Evolutionary conservation across 83 land plant species (phyloP), one percentile per base, ranked within the genome.

Genomic region (Diphasiastrum complanatum): DNA sequence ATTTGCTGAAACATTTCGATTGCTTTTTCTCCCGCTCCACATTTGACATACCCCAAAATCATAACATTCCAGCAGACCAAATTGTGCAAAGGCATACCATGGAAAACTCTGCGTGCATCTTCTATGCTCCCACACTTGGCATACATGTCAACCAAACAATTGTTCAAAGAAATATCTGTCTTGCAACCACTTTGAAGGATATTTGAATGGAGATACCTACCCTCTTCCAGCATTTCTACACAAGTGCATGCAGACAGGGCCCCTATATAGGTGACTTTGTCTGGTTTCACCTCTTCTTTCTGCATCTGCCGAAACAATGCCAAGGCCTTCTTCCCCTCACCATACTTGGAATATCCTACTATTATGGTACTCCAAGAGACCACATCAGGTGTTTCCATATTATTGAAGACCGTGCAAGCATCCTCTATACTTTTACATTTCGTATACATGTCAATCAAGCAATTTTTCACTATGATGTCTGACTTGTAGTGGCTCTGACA

Each of bases 331-430:
- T 4, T 14, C 1, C 34, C 16, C 30, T 64, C 33, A 4, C 61
- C 69, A 18, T 33, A 54, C 22, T 33, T 24, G 37, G 48, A 65
- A 67, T 56, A 63, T n/a, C 69, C 80, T 0, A 65, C 67, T 27
- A 81, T 73, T 65, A 77, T 46, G 12, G 78, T 66, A 2, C 80
- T 73, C 84, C 80, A 81, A 59, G 84, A 65, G 23, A 81, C 75
- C 47, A 70, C 72, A 70, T 81, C 74, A 47, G 59, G 66, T 0
- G 36, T 14, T 24, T 41, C 23, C 80, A 81, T 81, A 40, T 70
- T 73, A 47, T 77, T 76, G 45, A 81, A 77, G 66, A 81, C 47
- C 4, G 64, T 31, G 33, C 36, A 45, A 8, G 78, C 84, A 31
- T 26, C 1, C 5, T 26, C 49, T 16, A 77, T 1, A 19, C 16